Evolutionary conservation across 2,329 filamentous ascomycete species (phyloP).

Genomic region (Penicillium sp.): DNA sequence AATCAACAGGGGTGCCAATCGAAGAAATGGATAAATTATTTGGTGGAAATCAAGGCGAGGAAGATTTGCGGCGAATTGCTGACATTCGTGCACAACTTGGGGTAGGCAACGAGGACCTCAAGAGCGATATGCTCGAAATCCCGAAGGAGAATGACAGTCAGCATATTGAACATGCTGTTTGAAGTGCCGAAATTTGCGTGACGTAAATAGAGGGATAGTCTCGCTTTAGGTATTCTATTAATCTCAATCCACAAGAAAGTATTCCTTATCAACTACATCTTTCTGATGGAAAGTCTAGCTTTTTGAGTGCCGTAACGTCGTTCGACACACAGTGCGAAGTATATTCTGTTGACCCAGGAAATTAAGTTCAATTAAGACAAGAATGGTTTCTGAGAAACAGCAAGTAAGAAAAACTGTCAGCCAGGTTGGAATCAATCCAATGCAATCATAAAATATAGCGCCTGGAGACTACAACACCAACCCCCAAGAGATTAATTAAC

Average conservation of each 20-base stretch:
- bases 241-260: too few species aligned
- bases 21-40: slow-evolving; percentile 4
- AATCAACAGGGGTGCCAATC: neutral
- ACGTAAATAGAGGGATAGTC: too few species aligned
- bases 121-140: neutral
- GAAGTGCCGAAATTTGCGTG: neutral
- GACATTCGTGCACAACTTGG: slow-evolving; percentile 2
- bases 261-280: too few species aligned
- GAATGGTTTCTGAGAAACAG: too few species aligned
- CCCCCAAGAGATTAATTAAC: neutral
- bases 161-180: neutral
- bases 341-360: too few species aligned
- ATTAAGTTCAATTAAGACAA: too few species aligned
- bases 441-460: neutral
- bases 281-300: too few species aligned
- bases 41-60: neutral
- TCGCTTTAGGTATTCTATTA: too few species aligned
- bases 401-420: neutral
- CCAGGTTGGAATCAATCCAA: neutral
- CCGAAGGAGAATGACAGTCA: neutral
- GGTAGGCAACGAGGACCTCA: neutral
- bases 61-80: neutral
- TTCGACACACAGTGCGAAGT: too few species aligned
- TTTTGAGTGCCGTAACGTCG: too few species aligned
- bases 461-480: neutral